Evolutionary conservation across 495 filamentous ascomycete species (phyloP), one percentile per base, ranked within the genome.

Genomic region (Hamigera avellanea): DNA sequence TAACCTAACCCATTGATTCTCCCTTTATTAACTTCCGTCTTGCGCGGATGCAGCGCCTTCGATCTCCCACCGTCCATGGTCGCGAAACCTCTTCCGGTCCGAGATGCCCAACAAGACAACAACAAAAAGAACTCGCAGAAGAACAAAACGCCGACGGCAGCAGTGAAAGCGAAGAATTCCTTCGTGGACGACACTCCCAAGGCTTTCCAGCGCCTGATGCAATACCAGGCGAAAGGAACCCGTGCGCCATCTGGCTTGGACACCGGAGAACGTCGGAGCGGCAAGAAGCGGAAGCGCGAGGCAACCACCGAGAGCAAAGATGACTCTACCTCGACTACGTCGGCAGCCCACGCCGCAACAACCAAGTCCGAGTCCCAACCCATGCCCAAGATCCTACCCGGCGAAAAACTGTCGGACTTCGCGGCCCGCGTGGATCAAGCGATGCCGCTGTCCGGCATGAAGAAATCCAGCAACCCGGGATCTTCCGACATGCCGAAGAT

Each of bases 331-430:
- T 16, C 25, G 6, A n/a, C 25, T 28, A 31, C 13, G 25, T 28
- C 5, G 33, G 28, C 14, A 53, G 49, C 29, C 12, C 35, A 6
- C 21, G 36, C 45, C 14, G 45, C 44, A 26, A 30, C 27, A 1
- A 42, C 34, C 19, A 30, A 39, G 32, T 36, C 35, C 1, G 25
- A 27, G 9, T 0, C 19, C 8, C 21, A 40, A 14, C 52, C 59
- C 6, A 43, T 72, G 1, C 81, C 74, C 4, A 83, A 69, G 32
- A 95, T 98, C 34, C 64, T 73, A 8, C 86, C 87, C 0, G 82
- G 83, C 14, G 91, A 98, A 57, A 69, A 71, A 17, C 64, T 98
- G 40, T 76, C 75, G 1, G 83, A 91, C 38, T 98, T 93, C 53
- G 62, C 75, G 2, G 79, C 83, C 26, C 77, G 91, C 5, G 91